These are phyloP conservation scores for Hyaloperonospora arabidopsidis DNA, from an alignment of 352 stramenopile species.

Conservation along the genomic window DNA sequence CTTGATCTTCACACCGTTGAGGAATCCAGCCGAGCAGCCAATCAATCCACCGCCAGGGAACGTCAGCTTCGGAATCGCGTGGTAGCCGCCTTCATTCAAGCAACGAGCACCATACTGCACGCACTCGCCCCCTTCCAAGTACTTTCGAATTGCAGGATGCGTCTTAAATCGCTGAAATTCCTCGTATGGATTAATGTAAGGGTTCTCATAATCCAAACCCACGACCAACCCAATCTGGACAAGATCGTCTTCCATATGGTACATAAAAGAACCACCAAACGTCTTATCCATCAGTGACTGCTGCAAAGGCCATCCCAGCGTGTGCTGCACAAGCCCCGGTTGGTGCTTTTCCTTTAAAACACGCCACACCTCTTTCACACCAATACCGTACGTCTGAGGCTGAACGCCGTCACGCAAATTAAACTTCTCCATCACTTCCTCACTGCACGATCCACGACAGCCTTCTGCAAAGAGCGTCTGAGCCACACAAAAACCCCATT, in stretches of 20 bases:
- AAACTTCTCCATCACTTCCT: slow-evolving; percentile 96
- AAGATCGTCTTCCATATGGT: slow-evolving; percentile 96
- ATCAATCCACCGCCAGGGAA: slow-evolving; percentile 95
- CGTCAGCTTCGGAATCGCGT: slow-evolving; percentile 97
- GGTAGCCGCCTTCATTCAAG: slow-evolving; percentile 92
- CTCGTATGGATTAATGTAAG: slow-evolving; percentile 97
- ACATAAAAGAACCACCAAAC: slow-evolving; percentile 98
- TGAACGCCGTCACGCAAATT: slow-evolving; percentile 87
- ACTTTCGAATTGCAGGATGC: slow-evolving; percentile 88
- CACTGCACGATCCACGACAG: slow-evolving; percentile 93
- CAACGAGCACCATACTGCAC: slow-evolving; percentile 96
- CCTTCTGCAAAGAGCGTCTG: slow-evolving; percentile 98
- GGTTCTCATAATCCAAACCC: slow-evolving; percentile 98
- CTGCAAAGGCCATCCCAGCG: slow-evolving; percentile 95
- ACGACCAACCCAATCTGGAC: slow-evolving; percentile 95
- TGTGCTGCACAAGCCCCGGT: slow-evolving; percentile 95
- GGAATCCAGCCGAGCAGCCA: slow-evolving; percentile 95
- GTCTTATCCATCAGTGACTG: slow-evolving; percentile 87
- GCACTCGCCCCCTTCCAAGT: slow-evolving; percentile 95
- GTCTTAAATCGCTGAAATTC: slow-evolving; percentile 99
- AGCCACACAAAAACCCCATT: slow-evolving; percentile 19
- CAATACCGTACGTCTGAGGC: slow-evolving; percentile 96
- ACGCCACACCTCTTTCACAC: slow-evolving; percentile 97
- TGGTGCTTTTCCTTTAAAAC: slow-evolving; percentile 91
- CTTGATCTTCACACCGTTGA: slow-evolving; percentile 99